Percentiles rank a stretch among this genome's conserved stretches.
These are phyloP conservation scores for Melampsora americana DNA, from an alignment of 1,284 basidiomycete species.

Conservation along the genomic window DNA sequence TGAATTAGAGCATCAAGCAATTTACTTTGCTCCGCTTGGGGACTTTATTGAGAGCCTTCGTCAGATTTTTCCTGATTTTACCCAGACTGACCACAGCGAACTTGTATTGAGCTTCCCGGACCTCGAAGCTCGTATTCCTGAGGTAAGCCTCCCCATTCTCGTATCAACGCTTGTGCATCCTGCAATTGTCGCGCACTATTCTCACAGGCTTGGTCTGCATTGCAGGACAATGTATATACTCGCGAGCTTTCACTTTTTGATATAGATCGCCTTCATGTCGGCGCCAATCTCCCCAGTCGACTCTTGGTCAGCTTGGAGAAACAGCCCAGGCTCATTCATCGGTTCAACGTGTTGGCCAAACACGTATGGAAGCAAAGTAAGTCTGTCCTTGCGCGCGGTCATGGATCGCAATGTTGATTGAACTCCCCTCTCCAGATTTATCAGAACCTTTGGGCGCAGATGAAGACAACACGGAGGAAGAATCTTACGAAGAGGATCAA, in stretches of 20 bases:
- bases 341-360: constrained; percentile 40
- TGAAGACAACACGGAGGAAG: too few relatives aligned
- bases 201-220: background rate
- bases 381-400: too few relatives aligned
- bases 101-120: constrained; percentile 29
- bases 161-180: too few relatives aligned
- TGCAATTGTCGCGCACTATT: background rate
- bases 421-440: too few relatives aligned
- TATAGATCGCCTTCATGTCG: constrained; percentile 40
- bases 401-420: too few relatives aligned
- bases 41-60: constrained; percentile 11
- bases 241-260: constrained; percentile 34
- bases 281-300: constrained; percentile 26
- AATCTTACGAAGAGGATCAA: too few relatives aligned
- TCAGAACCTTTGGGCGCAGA: too few relatives aligned
- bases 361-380: constrained; percentile 31
- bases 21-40: constrained; percentile 24
- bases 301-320: constrained; percentile 24
- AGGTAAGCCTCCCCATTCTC: constrained; percentile 9
- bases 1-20: constrained; percentile 23
- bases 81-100: constrained; percentile 20
- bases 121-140: constrained; percentile 28
- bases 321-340: constrained; percentile 38
- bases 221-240: constrained; percentile 34
- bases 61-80: constrained; percentile 33